Evolutionary conservation across 2,329 filamentous ascomycete species (phyloP).

Genomic region (Dothiorella sarmentorum): DNA sequence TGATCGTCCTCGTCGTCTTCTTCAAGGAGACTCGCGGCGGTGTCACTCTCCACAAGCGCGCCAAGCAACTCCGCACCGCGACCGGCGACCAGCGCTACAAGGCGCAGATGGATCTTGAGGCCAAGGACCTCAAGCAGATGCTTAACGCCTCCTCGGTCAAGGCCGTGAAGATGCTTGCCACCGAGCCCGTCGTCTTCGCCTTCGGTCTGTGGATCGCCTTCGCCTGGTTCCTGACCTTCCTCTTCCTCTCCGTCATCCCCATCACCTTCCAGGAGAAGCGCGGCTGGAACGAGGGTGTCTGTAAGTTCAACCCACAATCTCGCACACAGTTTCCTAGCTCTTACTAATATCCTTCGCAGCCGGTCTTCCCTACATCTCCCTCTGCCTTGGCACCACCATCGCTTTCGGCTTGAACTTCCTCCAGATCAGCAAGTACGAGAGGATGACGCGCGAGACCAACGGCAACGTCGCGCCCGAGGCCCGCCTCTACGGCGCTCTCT

Average conservation of each 20-base stretch:
- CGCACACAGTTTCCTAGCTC: background rate
- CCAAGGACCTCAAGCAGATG: slow-evolving; percentile 46
- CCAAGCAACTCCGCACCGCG: slow-evolving; percentile 44
- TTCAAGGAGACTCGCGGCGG: slow-evolving; percentile 49
- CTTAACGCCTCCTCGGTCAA: slow-evolving; percentile 51
- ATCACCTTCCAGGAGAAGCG: slow-evolving; percentile 52
- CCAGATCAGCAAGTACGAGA: slow-evolving; percentile 51
- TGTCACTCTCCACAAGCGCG: slow-evolving; percentile 49
- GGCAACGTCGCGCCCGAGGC: slow-evolving; percentile 42
- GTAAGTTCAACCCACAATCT: slow-evolving; percentile 14
- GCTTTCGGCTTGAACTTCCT: slow-evolving; percentile 50
- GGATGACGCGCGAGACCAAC: slow-evolving; percentile 36
- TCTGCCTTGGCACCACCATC: slow-evolving; percentile 48
- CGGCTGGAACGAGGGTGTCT: slow-evolving; percentile 50
- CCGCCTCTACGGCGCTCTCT: slow-evolving; percentile 50
- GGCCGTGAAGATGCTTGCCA: slow-evolving; percentile 48
- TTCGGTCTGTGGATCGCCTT: slow-evolving; percentile 53
- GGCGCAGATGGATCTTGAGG: slow-evolving; percentile 51
- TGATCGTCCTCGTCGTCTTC: slow-evolving; percentile 43
- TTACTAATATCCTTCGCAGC: slow-evolving; percentile 20
- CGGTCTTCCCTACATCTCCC: slow-evolving; percentile 52
- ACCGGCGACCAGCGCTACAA: slow-evolving; percentile 51
- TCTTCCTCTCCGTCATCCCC: slow-evolving; percentile 52
- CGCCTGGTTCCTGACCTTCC: slow-evolving; percentile 53
- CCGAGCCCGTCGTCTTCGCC: slow-evolving; percentile 49